Evolutionary conservation across 1,284 basidiomycete species (phyloP).

Genomic region (Cutaneotrichosporon mucoides): DNA sequence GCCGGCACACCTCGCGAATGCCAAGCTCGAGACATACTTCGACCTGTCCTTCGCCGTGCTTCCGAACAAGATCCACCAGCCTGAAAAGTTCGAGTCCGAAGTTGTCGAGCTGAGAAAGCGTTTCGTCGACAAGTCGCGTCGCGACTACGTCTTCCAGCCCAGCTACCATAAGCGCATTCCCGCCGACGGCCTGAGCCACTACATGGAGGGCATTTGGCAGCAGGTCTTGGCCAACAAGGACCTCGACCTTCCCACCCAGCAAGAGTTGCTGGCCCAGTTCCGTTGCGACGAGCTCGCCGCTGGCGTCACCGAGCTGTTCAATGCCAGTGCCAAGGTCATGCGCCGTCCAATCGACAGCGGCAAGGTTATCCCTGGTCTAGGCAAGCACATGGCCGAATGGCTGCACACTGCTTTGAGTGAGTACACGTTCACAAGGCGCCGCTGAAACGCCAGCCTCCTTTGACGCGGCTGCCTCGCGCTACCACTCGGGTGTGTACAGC

Average conservation of each 20-base stretch:
- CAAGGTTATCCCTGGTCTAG: conserved; percentile 75
- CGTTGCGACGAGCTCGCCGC: conserved; percentile 95
- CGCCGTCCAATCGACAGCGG: conserved; percentile 81
- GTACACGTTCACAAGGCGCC: conserved; percentile 26
- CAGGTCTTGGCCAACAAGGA: conserved; percentile 99
- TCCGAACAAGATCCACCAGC: conserved; percentile 83
- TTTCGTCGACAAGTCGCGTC: conserved; percentile 65
- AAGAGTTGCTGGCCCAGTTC: conserved; percentile 97
- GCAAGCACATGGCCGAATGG: conserved; percentile 80
- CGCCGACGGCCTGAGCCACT: conserved; percentile 92
- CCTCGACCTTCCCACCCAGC: conserved; percentile 95
- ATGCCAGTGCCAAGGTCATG: conserved; percentile 72
- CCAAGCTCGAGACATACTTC: conserved; percentile 83
- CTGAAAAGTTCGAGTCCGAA: conserved; percentile 82
- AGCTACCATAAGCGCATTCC: conserved; percentile 97
- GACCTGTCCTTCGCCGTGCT: conserved; percentile 90
- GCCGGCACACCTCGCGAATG: conserved; percentile 78
- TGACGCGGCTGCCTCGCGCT: conserved; percentile 89
- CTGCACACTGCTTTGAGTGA: conserved; percentile 67
- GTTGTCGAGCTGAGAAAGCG: conserved; percentile 69
- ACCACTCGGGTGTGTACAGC: conserved; percentile 89
- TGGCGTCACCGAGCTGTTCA: conserved; percentile 73
- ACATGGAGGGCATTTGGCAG: conserved; percentile 98
- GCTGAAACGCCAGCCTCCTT: conserved; percentile 64
- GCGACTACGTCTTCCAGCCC: conserved; percentile 84